Evolutionary conservation across 495 filamentous ascomycete species (phyloP).

Genomic region (Xylaria longipes): DNA sequence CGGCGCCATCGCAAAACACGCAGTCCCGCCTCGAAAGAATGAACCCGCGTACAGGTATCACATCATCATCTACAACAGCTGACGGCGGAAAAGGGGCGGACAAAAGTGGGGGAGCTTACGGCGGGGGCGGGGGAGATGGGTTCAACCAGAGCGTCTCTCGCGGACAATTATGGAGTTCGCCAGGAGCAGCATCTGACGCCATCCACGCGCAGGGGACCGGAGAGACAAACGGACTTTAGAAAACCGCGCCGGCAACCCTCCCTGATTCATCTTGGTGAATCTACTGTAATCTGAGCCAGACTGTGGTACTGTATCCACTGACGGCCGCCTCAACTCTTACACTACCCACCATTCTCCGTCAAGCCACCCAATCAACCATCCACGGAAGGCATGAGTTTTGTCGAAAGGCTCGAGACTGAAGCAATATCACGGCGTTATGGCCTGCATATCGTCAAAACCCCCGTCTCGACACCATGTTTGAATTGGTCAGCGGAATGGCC

Average conservation of each 20-base stretch:
- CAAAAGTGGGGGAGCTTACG: constrained; percentile 13
- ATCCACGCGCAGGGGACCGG: constrained; percentile 8
- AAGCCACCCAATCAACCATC: background rate
- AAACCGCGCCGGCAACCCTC: background rate
- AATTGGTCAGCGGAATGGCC: background rate
- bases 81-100: constrained; percentile 18
- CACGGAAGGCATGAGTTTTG: background rate
- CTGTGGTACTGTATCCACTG: background rate
- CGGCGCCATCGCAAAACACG: background rate
- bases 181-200: constrained; percentile 10
- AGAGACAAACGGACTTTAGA: background rate
- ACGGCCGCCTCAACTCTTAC: background rate
- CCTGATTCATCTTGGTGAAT: background rate
- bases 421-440: background rate
- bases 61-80: background rate
- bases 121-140: background rate
- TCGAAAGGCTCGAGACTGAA: background rate
- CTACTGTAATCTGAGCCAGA: background rate
- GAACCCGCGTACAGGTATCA: background rate
- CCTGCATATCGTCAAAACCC: background rate
- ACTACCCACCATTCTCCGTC: background rate
- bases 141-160: background rate
- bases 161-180: constrained; percentile 14
- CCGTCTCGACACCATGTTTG: background rate
- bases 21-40: background rate